Percentiles rank a stretch among this genome's conserved stretches.
Conservation (phyloP, 2,329 filamentous ascomycete genomes). For the Thielaviopsis populi region DNA sequence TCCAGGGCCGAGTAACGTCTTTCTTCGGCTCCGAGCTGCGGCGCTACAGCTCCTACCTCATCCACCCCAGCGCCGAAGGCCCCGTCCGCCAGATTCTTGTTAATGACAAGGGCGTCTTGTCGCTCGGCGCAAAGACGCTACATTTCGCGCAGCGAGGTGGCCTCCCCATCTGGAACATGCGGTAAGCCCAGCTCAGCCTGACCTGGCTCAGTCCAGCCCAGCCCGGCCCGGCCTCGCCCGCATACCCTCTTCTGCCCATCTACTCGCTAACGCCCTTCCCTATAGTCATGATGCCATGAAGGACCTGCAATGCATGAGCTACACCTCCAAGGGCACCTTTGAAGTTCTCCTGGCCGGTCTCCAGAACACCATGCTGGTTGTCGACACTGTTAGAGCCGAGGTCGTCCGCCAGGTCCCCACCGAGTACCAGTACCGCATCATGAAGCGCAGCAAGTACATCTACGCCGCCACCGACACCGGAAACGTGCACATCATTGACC, state of each 20-base stretch:
- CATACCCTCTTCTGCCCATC: too few species aligned
- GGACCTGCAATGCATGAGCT: conserved; percentile 87
- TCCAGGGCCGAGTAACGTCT: conserved; percentile 70
- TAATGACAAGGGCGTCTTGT: conserved; percentile 79
- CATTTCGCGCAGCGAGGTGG: conserved; percentile 81
- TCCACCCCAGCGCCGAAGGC: conserved; percentile 58
- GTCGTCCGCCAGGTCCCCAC: conserved; percentile 56
- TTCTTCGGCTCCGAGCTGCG: conserved; percentile 78
- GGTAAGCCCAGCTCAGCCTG: too few species aligned
- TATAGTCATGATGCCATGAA: conserved; percentile 34
- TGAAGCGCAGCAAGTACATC: conserved; percentile 82
- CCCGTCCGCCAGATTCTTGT: conserved; percentile 77
- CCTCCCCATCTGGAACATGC: conserved; percentile 74
- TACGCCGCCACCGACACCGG: conserved; percentile 79
- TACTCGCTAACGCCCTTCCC: too few species aligned
- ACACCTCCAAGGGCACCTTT: conserved; percentile 68
- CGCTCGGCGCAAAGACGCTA: conserved; percentile 66
- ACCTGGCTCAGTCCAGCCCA: too few species aligned
- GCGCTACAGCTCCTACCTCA: conserved; percentile 79
- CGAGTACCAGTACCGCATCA: conserved; percentile 68
- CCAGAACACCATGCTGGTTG: conserved; percentile 71
- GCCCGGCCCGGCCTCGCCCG: too few species aligned
- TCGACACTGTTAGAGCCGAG: conserved; percentile 54
- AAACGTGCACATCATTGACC: conserved; percentile 72
- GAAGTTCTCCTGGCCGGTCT: conserved; percentile 79